Evolutionary conservation across 2,329 filamentous ascomycete species (phyloP).

Genomic region (Setomelanomma holmii): DNA sequence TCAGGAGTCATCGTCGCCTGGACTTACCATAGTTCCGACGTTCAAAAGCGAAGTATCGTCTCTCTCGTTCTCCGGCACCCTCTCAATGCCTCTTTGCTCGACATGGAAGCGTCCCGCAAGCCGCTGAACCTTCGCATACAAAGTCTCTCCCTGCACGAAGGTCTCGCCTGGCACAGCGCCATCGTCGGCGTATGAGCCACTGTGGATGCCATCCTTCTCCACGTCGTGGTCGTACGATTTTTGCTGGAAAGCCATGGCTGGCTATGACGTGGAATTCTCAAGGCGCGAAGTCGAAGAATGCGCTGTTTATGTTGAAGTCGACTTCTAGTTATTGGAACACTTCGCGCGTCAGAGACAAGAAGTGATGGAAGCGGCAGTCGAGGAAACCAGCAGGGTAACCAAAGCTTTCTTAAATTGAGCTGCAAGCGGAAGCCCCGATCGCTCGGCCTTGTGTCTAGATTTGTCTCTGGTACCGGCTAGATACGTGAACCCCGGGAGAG

Average conservation of each 20-base stretch:
- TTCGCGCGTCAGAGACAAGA: no score
- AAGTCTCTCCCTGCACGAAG: slow-evolving; percentile 63
- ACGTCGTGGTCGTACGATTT: slow-evolving; percentile 19
- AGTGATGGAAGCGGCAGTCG: background rate
- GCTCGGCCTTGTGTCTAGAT: background rate
- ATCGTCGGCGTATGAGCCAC: slow-evolving; percentile 36
- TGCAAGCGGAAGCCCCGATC: background rate
- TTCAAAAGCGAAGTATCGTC: slow-evolving; percentile 70
- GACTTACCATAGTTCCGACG: slow-evolving; percentile 73
- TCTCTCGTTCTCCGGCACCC: slow-evolving; percentile 73
- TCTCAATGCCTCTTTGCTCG: slow-evolving; percentile 78
- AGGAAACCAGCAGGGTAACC: no score
- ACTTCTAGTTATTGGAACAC: no score
- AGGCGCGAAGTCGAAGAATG: no score
- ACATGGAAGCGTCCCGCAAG: slow-evolving; percentile 70
- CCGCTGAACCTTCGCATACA: slow-evolving; percentile 67
- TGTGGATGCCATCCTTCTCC: slow-evolving; percentile 33
- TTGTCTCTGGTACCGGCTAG: background rate
- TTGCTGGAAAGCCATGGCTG: slow-evolving; percentile 4
- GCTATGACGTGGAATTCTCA: background rate
- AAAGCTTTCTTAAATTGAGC: background rate
- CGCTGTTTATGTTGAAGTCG: no score
- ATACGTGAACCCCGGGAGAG: background rate
- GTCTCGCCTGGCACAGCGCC: slow-evolving; percentile 64
- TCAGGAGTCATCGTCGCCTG: background rate